These are phyloP conservation scores for Phytophthora idaei DNA, from an alignment of 352 stramenopile species.

Conservation along the genomic window DNA sequence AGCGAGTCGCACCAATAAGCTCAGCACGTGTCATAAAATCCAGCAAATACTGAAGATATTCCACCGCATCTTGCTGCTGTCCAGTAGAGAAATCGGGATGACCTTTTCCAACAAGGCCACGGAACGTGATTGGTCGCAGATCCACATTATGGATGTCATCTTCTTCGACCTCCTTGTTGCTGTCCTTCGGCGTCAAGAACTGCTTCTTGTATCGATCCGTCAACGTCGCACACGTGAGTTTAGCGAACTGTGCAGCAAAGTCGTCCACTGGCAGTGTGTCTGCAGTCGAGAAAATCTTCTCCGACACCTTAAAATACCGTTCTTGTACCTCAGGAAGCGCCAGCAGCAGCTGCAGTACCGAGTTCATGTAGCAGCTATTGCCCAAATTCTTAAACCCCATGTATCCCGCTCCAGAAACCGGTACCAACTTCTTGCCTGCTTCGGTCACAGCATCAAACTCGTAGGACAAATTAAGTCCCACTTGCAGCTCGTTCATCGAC, in stretches of 20 bases:
- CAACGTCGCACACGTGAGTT: slow-evolving; percentile 89
- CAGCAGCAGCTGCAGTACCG: slow-evolving; percentile 95
- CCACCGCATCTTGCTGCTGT: slow-evolving; percentile 97
- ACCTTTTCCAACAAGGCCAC: slow-evolving; percentile 93
- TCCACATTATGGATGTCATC: slow-evolving; percentile 50
- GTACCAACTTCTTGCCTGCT: slow-evolving; percentile 91
- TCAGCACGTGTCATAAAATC: slow-evolving; percentile 92
- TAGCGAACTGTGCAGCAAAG: slow-evolving; percentile 93
- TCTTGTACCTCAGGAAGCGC: slow-evolving; percentile 75
- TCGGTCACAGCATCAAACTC: slow-evolving; percentile 99
- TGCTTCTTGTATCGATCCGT: slow-evolving; percentile 86
- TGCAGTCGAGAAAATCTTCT: slow-evolving; percentile 66
- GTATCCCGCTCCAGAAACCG: slow-evolving; percentile 90
- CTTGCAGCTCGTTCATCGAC: slow-evolving; percentile 97
- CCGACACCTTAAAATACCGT: slow-evolving; percentile 66
- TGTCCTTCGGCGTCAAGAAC: slow-evolving; percentile 33
- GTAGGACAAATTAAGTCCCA: slow-evolving; percentile 97
- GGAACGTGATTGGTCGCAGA: slow-evolving; percentile 91
- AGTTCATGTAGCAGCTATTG: slow-evolving; percentile 99
- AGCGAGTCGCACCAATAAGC: slow-evolving; percentile 49
- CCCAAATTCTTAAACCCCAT: slow-evolving; percentile 99
- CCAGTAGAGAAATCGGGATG: slow-evolving; percentile 97
- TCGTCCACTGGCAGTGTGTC: slow-evolving; percentile 63
- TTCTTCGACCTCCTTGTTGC: slow-evolving; percentile 41
- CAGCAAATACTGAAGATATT: slow-evolving; percentile 98